Percentiles rank a stretch among this genome's conserved stretches.
Evolutionary conservation across 306 rosid genomes (phyloP).

Genomic region (Prunus mume): DNA sequence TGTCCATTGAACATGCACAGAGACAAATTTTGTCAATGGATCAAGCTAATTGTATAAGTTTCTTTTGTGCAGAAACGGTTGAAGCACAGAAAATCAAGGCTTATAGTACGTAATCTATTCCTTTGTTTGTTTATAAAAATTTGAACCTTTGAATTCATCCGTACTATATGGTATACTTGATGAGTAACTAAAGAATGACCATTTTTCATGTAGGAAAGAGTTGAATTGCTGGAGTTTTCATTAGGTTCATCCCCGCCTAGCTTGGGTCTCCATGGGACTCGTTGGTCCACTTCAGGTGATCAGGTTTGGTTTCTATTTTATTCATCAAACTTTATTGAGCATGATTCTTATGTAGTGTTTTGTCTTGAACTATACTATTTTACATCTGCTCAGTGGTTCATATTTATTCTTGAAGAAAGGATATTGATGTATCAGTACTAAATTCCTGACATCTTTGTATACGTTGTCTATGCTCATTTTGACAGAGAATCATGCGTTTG

Average conservation of each 20-base stretch:
- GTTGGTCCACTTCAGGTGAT: slow-evolving; percentile 74
- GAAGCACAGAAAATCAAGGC: slow-evolving; percentile 73
- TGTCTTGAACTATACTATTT: neutral
- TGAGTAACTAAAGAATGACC: slow-evolving; percentile 19
- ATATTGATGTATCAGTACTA: neutral
- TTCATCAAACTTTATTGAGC: neutral
- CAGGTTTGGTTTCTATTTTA: slow-evolving; percentile 56
- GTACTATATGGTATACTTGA: slow-evolving; percentile 14
- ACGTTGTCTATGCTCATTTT: slow-evolving; percentile 27
- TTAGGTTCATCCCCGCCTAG: slow-evolving; percentile 85
- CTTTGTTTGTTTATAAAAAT: neutral
- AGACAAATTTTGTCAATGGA: neutral
- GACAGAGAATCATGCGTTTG: slow-evolving; percentile 70
- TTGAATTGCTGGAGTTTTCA: slow-evolving; percentile 78
- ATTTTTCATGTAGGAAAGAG: slow-evolving; percentile 59
- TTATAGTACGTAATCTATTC: slow-evolving; percentile 56
- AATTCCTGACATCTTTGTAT: slow-evolving; percentile 22
- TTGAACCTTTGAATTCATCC: slow-evolving; percentile 20
- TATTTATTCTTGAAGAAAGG: no score
- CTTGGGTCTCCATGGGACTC: slow-evolving; percentile 83
- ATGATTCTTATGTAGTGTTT: neutral
- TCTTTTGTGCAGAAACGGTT: slow-evolving; percentile 61
- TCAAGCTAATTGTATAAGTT: slow-evolving; percentile 22
- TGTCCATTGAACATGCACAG: neutral
- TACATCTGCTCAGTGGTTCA: no score